phyloP scores from a whole-genome alignment of 257 asterid species.

The Salvia hispanica region DNA sequence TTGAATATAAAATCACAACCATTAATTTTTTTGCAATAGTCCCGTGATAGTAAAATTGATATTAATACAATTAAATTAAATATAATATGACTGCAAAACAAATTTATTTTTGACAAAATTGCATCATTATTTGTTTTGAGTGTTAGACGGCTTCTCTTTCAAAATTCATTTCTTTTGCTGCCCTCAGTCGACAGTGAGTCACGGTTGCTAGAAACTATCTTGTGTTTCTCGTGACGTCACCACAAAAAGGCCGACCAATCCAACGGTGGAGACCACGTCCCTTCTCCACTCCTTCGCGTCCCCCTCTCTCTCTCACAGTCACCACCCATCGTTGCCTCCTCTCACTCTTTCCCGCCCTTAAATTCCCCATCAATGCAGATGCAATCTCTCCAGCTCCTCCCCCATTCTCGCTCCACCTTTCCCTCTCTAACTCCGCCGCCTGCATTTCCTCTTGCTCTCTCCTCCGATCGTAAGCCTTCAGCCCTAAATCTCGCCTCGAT shows the following conservation, averaged over 20 bases:
- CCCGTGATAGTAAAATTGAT: too few species aligned
- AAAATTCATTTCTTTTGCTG: too few species aligned
- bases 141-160: too few species aligned
- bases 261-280: conserved; percentile 48
- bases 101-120: too few species aligned
- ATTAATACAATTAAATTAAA: too few species aligned
- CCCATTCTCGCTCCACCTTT: conserved; percentile 45
- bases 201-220: neutral
- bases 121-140: too few species aligned
- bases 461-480: conserved; percentile 14
- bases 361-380: conserved; percentile 34
- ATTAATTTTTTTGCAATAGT: too few species aligned
- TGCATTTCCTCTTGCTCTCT: conserved; percentile 29
- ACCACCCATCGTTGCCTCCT: conserved; percentile 19
- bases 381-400: conserved; percentile 49
- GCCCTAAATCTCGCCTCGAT: conserved; percentile 28
- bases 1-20: too few species aligned
- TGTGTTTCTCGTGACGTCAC: neutral
- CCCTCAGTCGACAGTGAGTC: too few species aligned
- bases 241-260: conserved; percentile 21
- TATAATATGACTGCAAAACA: too few species aligned
- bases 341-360: conserved; percentile 36
- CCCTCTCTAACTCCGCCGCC: conserved; percentile 44
- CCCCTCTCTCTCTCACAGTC: conserved; percentile 18
- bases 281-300: conserved; percentile 18